Evolutionary conservation across 306 rosid species (phyloP), one percentile per base, ranked within the genome.

Genomic region (Pyrus betulifolia): DNA sequence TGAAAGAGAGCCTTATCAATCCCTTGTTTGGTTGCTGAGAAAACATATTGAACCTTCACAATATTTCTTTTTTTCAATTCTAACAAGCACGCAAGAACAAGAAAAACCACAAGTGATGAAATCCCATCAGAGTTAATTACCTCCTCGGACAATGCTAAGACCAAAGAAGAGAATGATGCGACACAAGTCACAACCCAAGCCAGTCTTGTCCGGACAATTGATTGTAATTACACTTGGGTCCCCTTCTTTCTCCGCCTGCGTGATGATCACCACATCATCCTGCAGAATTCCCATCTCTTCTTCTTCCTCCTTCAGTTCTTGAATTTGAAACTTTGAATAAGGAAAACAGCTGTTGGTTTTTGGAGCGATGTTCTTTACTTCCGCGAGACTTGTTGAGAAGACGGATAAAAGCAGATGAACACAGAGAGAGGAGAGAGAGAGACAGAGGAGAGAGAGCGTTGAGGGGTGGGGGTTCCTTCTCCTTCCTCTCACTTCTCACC

Each of bases 131-230:
- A n/a, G 49, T 9, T 6, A 57, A n/a, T 2, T 71, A 95, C 99
- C 99, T 92, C 97, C 99, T 88, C 87, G 84, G 59, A 88, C 88
- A 88, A 95, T 95, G 93, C 79, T 89, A n/a, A 95, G 87, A 76
- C 96, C 93, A 78, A 92, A 95, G 84, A 88, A 90, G 87, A 95
- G 99, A 77, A 95, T 88, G 87, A 90, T 87, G 52, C 99, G 97
- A 75, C 99, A 95, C 88, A 95, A 78, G 78, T 95, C 99, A 76
- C 92, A 90, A 22, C 97, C 99, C 30, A 95, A 71, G n/a, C 99
- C 99, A 17, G 97, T 90, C 60, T 92, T 95, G 79, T 95, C 99
- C 10, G 99, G 99, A 76, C 99, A 95, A 76, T 95, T 95, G 5
- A 95, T 92, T 11, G 99, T 95, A 59, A 95, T 83, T 28, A 92